A percentile compares a stretch with the other conserved stretches of the same genome.
phyloP scores from a whole-genome alignment of 2,329 filamentous ascomycete genomes.

The Clonostachys byssicola region DNA sequence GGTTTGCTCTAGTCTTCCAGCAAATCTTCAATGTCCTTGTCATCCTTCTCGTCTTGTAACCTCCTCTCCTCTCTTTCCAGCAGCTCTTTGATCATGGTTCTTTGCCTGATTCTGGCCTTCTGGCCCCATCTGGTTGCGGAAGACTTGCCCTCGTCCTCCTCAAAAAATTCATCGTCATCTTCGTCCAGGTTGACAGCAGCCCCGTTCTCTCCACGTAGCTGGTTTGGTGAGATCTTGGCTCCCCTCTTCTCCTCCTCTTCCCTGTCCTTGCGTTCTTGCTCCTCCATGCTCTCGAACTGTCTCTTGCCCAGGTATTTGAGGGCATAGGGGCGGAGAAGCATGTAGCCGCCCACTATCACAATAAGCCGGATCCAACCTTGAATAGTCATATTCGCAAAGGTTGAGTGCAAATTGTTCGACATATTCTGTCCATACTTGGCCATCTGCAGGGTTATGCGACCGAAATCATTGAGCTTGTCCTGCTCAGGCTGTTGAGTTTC shows the following conservation, averaged over 20 bases:
- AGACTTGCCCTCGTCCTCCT: conserved; percentile 35
- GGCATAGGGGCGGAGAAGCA: conserved; percentile 70
- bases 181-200: conserved; percentile 41
- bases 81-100: conserved; percentile 61
- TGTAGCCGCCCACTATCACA: conserved; percentile 68
- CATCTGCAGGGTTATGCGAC: conserved; percentile 22
- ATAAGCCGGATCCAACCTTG: conserved; percentile 65
- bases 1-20: conserved; percentile 43
- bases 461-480: conserved; percentile 22
- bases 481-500: conserved; percentile 9
- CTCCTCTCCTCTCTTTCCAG: conserved; percentile 59
- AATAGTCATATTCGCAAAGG: conserved; percentile 44
- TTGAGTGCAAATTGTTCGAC: conserved; percentile 41
- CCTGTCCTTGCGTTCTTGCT: conserved; percentile 55
- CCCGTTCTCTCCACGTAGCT: conserved; percentile 50
- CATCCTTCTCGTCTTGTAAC: conserved; percentile 59
- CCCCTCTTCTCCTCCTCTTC: conserved; percentile 48
- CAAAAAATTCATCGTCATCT: conserved; percentile 28
- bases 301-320: conserved; percentile 61
- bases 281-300: conserved; percentile 48
- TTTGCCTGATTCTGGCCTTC: conserved; percentile 66
- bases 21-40: conserved; percentile 73
- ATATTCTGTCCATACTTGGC: conserved; percentile 29
- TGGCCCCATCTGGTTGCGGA: conserved; percentile 61
- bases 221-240: conserved; percentile 59